These are phyloP conservation scores for Symbiotaphrina buchneri DNA, from an alignment of 495 filamentous ascomycete genomes.

Conservation along the genomic window DNA sequence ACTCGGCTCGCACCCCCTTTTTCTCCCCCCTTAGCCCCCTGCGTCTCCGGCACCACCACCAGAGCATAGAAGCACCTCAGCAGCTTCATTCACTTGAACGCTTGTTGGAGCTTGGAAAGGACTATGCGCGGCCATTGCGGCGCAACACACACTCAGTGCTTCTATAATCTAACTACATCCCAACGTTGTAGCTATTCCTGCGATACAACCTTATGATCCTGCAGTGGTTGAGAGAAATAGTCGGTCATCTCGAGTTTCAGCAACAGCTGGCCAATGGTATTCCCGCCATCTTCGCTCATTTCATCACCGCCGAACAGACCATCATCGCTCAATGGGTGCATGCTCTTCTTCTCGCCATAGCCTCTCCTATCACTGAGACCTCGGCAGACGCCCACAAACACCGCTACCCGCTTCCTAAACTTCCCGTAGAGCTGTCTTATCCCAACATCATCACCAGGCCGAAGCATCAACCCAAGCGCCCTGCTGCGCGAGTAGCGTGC, in stretches of 20 bases:
- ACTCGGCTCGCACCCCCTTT: too few relatives aligned
- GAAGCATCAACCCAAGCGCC: constrained; percentile 5
- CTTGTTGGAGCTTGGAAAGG: too few relatives aligned
- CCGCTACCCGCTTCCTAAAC: constrained; percentile 43
- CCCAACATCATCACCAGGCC: constrained; percentile 18
- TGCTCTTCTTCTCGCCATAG: constrained; percentile 22
- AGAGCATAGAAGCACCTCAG: too few relatives aligned
- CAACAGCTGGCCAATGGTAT: constrained; percentile 27
- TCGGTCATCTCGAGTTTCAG: constrained; percentile 36
- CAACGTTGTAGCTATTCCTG: neutral
- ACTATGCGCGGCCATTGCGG: too few relatives aligned
- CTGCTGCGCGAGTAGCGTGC: constrained; percentile 21
- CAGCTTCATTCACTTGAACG: too few relatives aligned
- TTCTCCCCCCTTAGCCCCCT: too few relatives aligned
- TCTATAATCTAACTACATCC: neutral
- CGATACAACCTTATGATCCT: neutral
- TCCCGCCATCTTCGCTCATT: constrained; percentile 13
- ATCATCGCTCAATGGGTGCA: constrained; percentile 6
- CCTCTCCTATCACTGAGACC: constrained; percentile 35
- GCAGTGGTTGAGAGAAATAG: constrained; percentile 18
- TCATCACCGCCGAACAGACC: constrained; percentile 7
- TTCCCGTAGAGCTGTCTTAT: constrained; percentile 29
- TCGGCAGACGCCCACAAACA: constrained; percentile 41
- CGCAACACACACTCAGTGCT: too few relatives aligned
- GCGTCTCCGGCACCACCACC: too few relatives aligned